These are phyloP conservation scores for Arachis hypogaea DNA, from an alignment of 306 rosid species.

Conservation along the genomic window DNA sequence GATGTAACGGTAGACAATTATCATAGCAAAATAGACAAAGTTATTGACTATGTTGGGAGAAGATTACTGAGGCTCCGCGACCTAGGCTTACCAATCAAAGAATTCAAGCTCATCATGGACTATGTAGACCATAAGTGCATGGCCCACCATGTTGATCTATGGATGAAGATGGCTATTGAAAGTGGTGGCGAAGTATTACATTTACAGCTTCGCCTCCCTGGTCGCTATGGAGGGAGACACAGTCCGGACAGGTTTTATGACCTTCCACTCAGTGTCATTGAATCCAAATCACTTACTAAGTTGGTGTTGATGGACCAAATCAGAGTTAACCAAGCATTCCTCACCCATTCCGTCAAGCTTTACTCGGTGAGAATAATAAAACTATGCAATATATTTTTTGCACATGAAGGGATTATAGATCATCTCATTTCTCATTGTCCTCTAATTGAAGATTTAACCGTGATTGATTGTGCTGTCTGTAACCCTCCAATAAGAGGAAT, in stretches of 20 bases:
- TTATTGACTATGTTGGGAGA: conserved; percentile 34
- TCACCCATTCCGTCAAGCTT: no score
- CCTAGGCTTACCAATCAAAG: conserved; percentile 31
- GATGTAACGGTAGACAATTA: not conserved
- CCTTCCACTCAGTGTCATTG: no score
- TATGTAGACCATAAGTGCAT: not conserved
- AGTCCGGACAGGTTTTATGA: not conserved
- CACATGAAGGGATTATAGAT: no score
- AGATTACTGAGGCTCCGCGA: conserved; percentile 16
- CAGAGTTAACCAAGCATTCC: no score
- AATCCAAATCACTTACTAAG: no score
- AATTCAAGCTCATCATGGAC: conserved; percentile 22
- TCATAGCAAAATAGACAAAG: conserved; percentile 6
- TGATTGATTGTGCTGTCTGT: not conserved
- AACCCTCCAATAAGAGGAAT: not conserved
- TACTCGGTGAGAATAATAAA: no score
- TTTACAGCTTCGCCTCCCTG: conserved; percentile 12
- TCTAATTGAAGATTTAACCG: not conserved
- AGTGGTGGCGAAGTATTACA: conserved; percentile 31
- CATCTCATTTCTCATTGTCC: no score
- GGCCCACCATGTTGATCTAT: conserved; percentile 31
- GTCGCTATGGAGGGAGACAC: not conserved
- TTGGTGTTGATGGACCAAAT: no score
- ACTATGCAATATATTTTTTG: no score
- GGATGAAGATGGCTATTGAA: conserved; percentile 40